phyloP scores from a whole-genome alignment of 305 asterid species.

The Solanum aculeatissimum region DNA sequence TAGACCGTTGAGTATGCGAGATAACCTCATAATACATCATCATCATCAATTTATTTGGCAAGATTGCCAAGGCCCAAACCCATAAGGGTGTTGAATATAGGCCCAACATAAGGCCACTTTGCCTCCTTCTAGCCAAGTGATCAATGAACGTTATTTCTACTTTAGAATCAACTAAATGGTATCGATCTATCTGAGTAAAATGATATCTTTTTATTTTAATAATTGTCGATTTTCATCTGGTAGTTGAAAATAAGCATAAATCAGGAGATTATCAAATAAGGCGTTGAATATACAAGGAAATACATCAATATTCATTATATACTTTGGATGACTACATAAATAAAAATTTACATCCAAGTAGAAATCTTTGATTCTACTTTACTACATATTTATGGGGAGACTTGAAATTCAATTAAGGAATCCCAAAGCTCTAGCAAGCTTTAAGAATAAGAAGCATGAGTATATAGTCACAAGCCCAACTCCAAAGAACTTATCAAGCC shows the following conservation, averaged over 20 bases:
- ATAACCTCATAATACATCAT: too few relatives aligned
- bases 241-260: neutral
- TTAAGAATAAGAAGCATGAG: neutral
- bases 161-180: too few relatives aligned
- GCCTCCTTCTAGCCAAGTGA: too few relatives aligned
- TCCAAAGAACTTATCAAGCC: conserved; percentile 2
- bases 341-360: neutral
- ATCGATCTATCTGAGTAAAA: neutral
- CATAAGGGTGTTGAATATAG: too few relatives aligned
- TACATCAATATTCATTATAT: neutral
- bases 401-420: neutral
- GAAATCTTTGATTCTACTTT: neutral
- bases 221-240: neutral
- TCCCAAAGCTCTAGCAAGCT: neutral
- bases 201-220: neutral
- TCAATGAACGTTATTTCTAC: too few relatives aligned
- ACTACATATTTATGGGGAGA: neutral
- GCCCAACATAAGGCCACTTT: neutral
- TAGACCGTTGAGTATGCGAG: too few relatives aligned
- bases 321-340: neutral
- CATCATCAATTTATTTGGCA: too few relatives aligned
- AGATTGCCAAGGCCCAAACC: too few relatives aligned
- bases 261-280: neutral
- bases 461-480: conserved; percentile 12
- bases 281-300: neutral